These are phyloP conservation scores for Colletotrichum destructivum DNA, from an alignment of 2,329 filamentous ascomycete species.

Conservation along the genomic window DNA sequence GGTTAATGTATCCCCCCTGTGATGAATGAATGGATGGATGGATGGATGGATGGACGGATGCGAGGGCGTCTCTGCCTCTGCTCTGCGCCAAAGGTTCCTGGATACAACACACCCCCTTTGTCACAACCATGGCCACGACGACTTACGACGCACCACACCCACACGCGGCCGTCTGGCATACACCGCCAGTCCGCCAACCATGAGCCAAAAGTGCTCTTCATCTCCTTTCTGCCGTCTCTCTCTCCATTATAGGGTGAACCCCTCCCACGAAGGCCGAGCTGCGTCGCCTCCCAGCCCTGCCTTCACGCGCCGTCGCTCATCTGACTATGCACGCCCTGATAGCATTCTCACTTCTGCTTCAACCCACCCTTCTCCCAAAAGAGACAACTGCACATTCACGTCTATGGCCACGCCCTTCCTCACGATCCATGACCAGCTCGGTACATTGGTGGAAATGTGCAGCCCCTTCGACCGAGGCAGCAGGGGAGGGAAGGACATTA, in stretches of 20 bases:
- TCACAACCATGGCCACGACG: neutral
- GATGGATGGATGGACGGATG: too few relatives aligned
- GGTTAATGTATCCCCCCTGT: neutral
- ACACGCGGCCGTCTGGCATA: neutral
- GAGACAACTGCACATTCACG: neutral
- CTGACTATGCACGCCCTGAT: neutral
- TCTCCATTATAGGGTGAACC: neutral
- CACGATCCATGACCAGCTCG: neutral
- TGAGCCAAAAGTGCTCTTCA: neutral
- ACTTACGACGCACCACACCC: constrained; percentile 7
- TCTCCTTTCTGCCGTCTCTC: too few relatives aligned
- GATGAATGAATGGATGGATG: too few relatives aligned
- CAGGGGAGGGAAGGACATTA: too few relatives aligned
- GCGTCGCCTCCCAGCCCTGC: neutral
- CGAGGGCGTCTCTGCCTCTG: neutral
- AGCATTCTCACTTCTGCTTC: neutral
- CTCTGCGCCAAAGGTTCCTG: constrained; percentile 2
- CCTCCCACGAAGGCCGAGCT: neutral
- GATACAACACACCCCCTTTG: neutral
- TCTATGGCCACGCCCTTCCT: neutral
- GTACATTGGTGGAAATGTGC: constrained; percentile 15
- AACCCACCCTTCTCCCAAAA: neutral
- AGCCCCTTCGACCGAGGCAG: neutral
- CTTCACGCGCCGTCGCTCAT: neutral
- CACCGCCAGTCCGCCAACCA: constrained; percentile 2